phyloP scores from a whole-genome alignment of 1,284 basidiomycete species.

The Cryptococcus floricola region DNA sequence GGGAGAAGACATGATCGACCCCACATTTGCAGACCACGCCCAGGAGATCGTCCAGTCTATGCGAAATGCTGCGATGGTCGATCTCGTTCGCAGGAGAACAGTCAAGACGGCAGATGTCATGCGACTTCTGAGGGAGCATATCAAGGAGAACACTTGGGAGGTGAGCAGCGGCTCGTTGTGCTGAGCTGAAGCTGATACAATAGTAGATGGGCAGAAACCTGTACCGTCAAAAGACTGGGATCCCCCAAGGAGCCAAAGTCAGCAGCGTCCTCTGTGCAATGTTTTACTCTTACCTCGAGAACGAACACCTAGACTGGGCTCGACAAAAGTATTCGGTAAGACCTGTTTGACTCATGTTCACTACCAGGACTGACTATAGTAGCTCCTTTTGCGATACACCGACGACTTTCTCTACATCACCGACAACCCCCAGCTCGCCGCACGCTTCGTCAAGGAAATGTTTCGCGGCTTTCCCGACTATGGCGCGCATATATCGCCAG shows the following conservation, averaged over 20 bases:
- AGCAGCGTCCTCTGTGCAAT: conserved; percentile 86
- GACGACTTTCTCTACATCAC: conserved; percentile 94
- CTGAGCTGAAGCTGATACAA: neutral
- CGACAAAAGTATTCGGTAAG: conserved; percentile 62
- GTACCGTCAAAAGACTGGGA: conserved; percentile 73
- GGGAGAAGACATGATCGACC: conserved; percentile 17
- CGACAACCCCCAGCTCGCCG: conserved; percentile 62
- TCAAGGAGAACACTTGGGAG: conserved; percentile 87
- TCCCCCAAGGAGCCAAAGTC: conserved; percentile 91
- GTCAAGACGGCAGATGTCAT: conserved; percentile 59
- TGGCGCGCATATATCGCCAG: conserved; percentile 80
- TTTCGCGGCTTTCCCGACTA: conserved; percentile 82
- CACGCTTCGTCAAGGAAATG: conserved; percentile 73
- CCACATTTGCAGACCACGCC: conserved; percentile 27
- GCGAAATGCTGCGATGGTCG: conserved; percentile 76
- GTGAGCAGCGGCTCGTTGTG: conserved; percentile 46
- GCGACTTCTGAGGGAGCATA: conserved; percentile 76
- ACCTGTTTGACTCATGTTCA: neutral
- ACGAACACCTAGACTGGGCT: conserved; percentile 59
- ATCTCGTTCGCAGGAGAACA: conserved; percentile 59
- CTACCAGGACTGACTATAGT: neutral
- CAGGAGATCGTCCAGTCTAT: conserved; percentile 63
- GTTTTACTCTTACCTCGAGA: conserved; percentile 90
- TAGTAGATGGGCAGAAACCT: conserved; percentile 32
- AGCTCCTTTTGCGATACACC: conserved; percentile 78